phyloP scores from a whole-genome alignment of 495 filamentous ascomycete species.

The Penicillium manginii region DNA sequence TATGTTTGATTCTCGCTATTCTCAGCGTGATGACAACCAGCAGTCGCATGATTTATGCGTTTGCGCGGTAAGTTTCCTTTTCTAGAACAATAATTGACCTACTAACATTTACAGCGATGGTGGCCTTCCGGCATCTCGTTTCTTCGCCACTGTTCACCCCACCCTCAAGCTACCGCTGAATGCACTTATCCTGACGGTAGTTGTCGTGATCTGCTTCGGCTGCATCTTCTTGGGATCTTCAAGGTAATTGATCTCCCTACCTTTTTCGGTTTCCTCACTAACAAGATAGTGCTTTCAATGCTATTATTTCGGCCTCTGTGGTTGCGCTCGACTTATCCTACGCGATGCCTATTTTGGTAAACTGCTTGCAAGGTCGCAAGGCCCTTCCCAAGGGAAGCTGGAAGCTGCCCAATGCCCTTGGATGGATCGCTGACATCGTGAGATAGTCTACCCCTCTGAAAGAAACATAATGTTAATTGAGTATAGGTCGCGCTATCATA shows the following conservation, averaged over 20 bases:
- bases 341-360: conserved; percentile 68
- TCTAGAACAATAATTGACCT: background rate
- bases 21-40: conserved; percentile 73
- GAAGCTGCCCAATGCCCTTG: conserved; percentile 55
- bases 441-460: conserved; percentile 27
- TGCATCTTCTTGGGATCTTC: conserved; percentile 73
- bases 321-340: conserved; percentile 73
- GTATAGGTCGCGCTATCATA: conserved; percentile 62
- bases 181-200: conserved; percentile 63
- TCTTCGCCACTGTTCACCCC: conserved; percentile 65
- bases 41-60: conserved; percentile 75
- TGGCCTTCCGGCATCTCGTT: conserved; percentile 64
- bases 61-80: conserved; percentile 47
- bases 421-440: conserved; percentile 65
- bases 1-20: conserved; percentile 70
- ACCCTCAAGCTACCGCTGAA: conserved; percentile 67
- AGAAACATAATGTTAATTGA: conserved; percentile 10
- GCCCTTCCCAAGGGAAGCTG: conserved; percentile 64
- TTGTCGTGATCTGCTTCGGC: conserved; percentile 68
- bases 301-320: conserved; percentile 71
- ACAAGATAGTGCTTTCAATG: conserved; percentile 48
- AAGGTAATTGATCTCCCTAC: conserved; percentile 32
- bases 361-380: conserved; percentile 62
- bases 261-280: background rate
- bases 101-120: conserved; percentile 53